These are phyloP conservation scores for Suillus alpinus DNA, from an alignment of 768 basidiomycete genomes.

Conservation along the genomic window DNA sequence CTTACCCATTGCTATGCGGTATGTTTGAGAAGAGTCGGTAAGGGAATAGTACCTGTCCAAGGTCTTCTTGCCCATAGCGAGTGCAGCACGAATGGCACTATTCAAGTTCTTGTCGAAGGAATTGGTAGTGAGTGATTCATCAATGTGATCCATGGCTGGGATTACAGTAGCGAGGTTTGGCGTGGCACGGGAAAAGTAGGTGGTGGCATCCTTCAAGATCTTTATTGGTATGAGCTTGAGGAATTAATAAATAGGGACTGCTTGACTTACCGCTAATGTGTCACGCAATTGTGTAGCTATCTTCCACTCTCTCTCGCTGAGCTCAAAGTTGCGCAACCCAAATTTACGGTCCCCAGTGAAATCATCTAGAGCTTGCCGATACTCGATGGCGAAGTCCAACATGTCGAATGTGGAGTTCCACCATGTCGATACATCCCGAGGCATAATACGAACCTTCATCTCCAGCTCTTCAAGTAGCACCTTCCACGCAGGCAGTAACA, in stretches of 20 bases:
- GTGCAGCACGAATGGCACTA: constrained; percentile 2
- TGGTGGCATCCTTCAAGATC: constrained; percentile 32
- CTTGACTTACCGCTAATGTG: too few species aligned
- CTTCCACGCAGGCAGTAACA: constrained; percentile 23
- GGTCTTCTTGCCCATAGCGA: constrained; percentile 16
- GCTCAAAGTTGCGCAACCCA: too few species aligned
- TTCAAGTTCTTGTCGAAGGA: neutral
- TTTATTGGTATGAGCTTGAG: too few species aligned
- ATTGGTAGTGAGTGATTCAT: constrained; percentile 18
- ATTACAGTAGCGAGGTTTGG: constrained; percentile 32
- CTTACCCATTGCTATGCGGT: constrained; percentile 31
- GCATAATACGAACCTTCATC: constrained; percentile 3
- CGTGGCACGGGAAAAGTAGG: constrained; percentile 28
- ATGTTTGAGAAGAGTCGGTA: constrained; percentile 20
- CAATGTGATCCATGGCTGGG: constrained; percentile 36
- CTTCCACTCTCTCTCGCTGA: too few species aligned
- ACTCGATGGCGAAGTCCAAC: constrained; percentile 17
- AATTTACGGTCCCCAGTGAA: too few species aligned
- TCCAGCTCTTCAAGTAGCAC: constrained; percentile 7
- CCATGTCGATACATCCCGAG: constrained; percentile 12
- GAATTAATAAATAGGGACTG: too few species aligned
- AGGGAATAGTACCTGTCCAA: constrained; percentile 25
- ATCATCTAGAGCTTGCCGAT: constrained; percentile 2
- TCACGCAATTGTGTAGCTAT: too few species aligned
- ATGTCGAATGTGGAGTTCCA: constrained; percentile 22